Percentiles rank a stretch among this genome's conserved stretches.
These are phyloP conservation scores for Fraxinus excelsior DNA, from an alignment of 257 asterid genomes.

Conservation along the genomic window DNA sequence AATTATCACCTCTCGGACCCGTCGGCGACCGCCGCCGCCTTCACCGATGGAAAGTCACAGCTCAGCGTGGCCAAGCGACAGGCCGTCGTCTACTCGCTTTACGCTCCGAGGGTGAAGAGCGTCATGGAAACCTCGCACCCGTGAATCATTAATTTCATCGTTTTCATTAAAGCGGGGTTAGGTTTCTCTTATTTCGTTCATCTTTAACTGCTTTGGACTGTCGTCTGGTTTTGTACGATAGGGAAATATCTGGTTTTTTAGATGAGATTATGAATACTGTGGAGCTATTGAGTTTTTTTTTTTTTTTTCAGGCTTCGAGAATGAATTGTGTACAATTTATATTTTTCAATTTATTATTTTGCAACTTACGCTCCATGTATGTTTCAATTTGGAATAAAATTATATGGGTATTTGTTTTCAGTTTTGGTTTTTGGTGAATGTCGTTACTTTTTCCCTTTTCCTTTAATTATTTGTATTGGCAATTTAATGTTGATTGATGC, in stretches of 20 bases:
- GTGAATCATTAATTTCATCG: slow-evolving; percentile 4
- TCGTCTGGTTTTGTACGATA: background rate
- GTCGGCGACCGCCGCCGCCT: slow-evolving; percentile 55
- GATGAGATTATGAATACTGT: background rate
- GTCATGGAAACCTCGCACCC: slow-evolving; percentile 67
- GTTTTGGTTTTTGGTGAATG: background rate
- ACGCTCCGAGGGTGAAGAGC: slow-evolving; percentile 70
- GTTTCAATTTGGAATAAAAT: background rate
- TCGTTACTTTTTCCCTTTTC: background rate
- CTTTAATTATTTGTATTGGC: background rate
- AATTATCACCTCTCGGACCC: slow-evolving; percentile 57
- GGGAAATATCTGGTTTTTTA: background rate
- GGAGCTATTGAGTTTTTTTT: background rate
- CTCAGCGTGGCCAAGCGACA: slow-evolving; percentile 82
- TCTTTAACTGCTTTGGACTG: background rate
- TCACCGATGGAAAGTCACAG: slow-evolving; percentile 74
- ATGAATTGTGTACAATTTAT: background rate
- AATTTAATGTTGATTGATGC: background rate
- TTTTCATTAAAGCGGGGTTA: background rate
- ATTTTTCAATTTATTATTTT: background rate
- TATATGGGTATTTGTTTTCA: background rate
- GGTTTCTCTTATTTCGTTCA: background rate
- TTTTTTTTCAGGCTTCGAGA: background rate
- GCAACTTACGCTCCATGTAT: background rate
- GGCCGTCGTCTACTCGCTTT: slow-evolving; percentile 73